phyloP scores from a whole-genome alignment of 2,329 filamentous ascomycete species.

The Aspergillus oerlinghausenensis region DNA sequence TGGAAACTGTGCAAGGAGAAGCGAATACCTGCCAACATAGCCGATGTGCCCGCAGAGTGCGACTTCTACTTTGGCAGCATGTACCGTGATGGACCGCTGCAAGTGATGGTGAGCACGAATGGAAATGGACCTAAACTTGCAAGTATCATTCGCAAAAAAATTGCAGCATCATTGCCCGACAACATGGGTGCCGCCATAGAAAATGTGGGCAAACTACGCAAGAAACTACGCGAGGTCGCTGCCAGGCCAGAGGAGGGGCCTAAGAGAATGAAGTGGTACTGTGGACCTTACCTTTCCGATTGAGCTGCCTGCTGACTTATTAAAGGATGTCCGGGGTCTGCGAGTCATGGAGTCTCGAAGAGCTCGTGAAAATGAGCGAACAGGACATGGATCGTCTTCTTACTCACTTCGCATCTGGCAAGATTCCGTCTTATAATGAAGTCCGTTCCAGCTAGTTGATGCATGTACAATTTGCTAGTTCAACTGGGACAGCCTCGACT shows the following conservation, averaged over 20 bases:
- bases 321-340: conserved; percentile 86
- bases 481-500: not conserved
- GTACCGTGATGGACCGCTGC: conserved; percentile 88
- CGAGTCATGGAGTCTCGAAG: conserved; percentile 77
- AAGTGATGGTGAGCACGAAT: conserved; percentile 99
- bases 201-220: conserved; percentile 73
- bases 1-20: conserved; percentile 90
- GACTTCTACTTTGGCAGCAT: conserved; percentile 98
- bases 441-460: conserved; percentile 20
- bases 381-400: conserved; percentile 82
- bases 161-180: conserved; percentile 68
- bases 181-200: conserved; percentile 83
- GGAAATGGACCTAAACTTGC: conserved; percentile 91
- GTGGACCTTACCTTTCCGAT: conserved; percentile 7
- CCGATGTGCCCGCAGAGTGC: conserved; percentile 92
- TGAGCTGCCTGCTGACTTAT: not conserved
- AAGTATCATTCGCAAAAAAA: conserved; percentile 76
- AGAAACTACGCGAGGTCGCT: conserved; percentile 72
- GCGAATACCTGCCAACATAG: conserved; percentile 87
- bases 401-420: conserved; percentile 58
- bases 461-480: not conserved
- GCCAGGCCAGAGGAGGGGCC: conserved; percentile 69
- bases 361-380: conserved; percentile 76
- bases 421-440: conserved; percentile 35
- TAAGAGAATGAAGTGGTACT: conserved; percentile 85